These are phyloP conservation scores for Calonectria crousiana DNA, from an alignment of 2,329 filamentous ascomycete species.

Conservation along the genomic window DNA sequence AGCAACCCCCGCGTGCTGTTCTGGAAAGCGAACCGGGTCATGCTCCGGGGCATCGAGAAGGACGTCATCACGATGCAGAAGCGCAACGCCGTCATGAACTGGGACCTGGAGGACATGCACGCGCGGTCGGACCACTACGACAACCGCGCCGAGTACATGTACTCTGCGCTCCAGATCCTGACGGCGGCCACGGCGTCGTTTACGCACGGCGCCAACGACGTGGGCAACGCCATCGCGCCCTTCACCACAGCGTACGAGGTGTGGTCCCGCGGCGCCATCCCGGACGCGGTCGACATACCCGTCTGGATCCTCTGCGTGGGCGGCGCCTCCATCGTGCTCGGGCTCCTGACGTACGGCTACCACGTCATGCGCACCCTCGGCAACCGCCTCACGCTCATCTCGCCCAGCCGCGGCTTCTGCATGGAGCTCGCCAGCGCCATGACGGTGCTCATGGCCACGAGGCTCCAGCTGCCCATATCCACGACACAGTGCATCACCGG, in stretches of 20 bases:
- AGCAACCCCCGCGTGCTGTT: conserved; percentile 54
- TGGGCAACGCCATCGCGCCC: conserved; percentile 64
- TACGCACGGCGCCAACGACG: conserved; percentile 69
- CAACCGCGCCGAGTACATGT: conserved; percentile 65
- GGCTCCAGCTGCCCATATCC: conserved; percentile 62
- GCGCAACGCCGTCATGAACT: conserved; percentile 60
- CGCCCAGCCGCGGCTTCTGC: conserved; percentile 63
- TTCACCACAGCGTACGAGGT: conserved; percentile 65
- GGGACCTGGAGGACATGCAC: conserved; percentile 62
- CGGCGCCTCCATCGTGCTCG: conserved; percentile 63
- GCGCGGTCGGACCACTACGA: conserved; percentile 62
- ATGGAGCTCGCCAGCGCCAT: conserved; percentile 65
- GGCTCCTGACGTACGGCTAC: conserved; percentile 73
- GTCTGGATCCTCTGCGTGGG: conserved; percentile 64
- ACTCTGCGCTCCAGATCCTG: conserved; percentile 60
- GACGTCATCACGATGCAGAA: conserved; percentile 62
- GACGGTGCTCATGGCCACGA: conserved; percentile 67
- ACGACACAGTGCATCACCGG: conserved; percentile 67
- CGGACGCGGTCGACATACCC: conserved; percentile 55
- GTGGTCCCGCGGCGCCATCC: conserved; percentile 57
- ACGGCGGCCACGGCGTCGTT: conserved; percentile 68
- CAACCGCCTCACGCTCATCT: conserved; percentile 67
- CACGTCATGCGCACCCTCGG: conserved; percentile 71
- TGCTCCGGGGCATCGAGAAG: conserved; percentile 62
- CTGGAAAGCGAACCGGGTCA: conserved; percentile 55